Conservation (phyloP, 2,329 filamentous ascomycete species). For the Cercospora nicotianae region DNA sequence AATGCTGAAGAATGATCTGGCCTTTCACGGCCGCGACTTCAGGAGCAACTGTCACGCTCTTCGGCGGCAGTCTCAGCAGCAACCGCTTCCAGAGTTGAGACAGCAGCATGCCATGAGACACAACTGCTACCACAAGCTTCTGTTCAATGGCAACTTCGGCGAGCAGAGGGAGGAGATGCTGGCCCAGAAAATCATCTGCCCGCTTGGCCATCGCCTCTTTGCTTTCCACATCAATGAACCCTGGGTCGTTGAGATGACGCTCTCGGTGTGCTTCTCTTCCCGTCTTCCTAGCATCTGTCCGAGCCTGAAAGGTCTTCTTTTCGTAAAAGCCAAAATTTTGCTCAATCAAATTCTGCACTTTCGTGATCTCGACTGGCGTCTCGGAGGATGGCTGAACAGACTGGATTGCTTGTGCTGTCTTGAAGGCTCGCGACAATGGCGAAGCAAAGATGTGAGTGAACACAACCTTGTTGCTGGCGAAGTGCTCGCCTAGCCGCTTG, state of each 20-base stretch:
- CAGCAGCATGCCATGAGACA: slow-evolving; percentile 82
- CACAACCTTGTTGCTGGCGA: slow-evolving; percentile 63
- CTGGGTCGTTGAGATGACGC: slow-evolving; percentile 44
- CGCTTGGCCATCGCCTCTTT: slow-evolving; percentile 65
- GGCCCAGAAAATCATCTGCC: slow-evolving; percentile 65
- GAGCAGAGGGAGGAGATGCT: slow-evolving; percentile 61
- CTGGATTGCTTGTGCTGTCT: slow-evolving; percentile 68
- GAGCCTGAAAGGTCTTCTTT: slow-evolving; percentile 57
- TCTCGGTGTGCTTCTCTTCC: slow-evolving; percentile 44
- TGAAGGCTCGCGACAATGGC: slow-evolving; percentile 69
- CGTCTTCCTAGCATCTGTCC: slow-evolving; percentile 40
- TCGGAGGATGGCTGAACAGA: slow-evolving; percentile 50
- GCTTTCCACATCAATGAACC: slow-evolving; percentile 64
- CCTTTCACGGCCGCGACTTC: slow-evolving; percentile 44
- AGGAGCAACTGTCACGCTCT: slow-evolving; percentile 48
- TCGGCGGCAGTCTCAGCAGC: slow-evolving; percentile 54
- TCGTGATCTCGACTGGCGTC: slow-evolving; percentile 40
- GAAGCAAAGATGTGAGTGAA: slow-evolving; percentile 76
- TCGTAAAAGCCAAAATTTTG: slow-evolving; percentile 73
- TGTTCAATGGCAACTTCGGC: slow-evolving; percentile 30
- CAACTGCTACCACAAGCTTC: slow-evolving; percentile 58
- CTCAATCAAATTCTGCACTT: slow-evolving; percentile 61
- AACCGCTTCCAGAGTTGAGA: slow-evolving; percentile 66
- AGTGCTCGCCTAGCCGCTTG: slow-evolving; percentile 65
- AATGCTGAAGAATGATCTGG: slow-evolving; percentile 49